Evolutionary conservation across 164 flowering plant genomes (phyloP).

Genomic region (Euptelea pleiosperma): DNA sequence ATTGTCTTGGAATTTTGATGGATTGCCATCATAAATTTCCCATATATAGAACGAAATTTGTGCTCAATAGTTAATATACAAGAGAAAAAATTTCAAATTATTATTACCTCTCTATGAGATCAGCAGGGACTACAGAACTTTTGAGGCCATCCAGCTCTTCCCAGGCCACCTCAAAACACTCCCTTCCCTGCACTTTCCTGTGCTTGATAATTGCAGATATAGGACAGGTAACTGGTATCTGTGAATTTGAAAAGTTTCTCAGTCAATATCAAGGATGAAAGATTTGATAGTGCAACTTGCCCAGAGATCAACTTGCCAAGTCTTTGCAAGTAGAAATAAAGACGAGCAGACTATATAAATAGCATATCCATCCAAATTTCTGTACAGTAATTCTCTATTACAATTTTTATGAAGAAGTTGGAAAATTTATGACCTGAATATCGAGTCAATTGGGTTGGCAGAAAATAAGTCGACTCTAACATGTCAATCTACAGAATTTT

Average conservation of each 20-base stretch:
- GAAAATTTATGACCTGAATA: too few species aligned
- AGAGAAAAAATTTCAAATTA: neutral
- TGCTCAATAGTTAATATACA: too few species aligned
- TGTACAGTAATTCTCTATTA: too few species aligned
- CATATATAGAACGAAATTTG: too few species aligned
- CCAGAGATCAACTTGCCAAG: neutral
- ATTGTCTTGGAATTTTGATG: too few species aligned
- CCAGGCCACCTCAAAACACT: conserved; percentile 88
- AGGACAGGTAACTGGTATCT: conserved; percentile 83
- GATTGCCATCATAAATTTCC: too few species aligned
- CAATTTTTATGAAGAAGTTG: too few species aligned
- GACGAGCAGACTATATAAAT: too few species aligned
- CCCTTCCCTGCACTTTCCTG: conserved; percentile 64
- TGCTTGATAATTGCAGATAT: conserved; percentile 60
- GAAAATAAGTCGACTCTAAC: too few species aligned
- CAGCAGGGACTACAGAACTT: conserved; percentile 71
- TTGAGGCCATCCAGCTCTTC: conserved; percentile 50
- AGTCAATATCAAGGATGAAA: neutral
- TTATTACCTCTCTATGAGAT: conserved; percentile 65
- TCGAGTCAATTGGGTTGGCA: too few species aligned
- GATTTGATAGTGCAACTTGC: neutral
- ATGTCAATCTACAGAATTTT: neutral
- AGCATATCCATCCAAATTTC: neutral
- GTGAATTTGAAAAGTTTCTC: conserved; percentile 9
- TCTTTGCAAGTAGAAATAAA: too few species aligned